Conservation (phyloP, 257 asterid genomes). For the Craterostigma plantagineum region DNA sequence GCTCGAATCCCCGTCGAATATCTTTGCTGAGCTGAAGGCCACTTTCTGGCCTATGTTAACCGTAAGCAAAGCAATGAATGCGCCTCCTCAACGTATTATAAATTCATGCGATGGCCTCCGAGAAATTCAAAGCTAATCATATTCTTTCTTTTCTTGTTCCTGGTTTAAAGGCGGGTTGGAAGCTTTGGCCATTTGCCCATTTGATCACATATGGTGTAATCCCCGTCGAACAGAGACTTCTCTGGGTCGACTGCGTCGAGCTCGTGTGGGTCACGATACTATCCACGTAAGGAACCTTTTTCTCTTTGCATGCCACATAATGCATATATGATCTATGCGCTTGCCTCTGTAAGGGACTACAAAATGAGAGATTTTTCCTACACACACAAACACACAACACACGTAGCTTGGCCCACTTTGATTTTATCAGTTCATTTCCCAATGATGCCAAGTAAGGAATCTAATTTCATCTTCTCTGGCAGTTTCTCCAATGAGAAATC, state of each 20-base stretch:
- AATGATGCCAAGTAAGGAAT: background rate
- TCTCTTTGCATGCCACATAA: background rate
- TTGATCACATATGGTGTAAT: constrained; percentile 63
- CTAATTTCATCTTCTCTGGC: background rate
- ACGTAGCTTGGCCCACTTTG: background rate
- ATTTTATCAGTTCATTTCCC: background rate
- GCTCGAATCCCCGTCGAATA: constrained; percentile 45
- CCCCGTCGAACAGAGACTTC: constrained; percentile 80
- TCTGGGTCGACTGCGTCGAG: constrained; percentile 84
- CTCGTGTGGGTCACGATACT: constrained; percentile 87
- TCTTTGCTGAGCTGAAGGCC: constrained; percentile 44
- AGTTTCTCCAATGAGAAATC: constrained; percentile 85
- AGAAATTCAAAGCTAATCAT: too few species aligned
- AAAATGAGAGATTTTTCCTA: too few species aligned
- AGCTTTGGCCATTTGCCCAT: constrained; percentile 96
- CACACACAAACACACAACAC: too few species aligned
- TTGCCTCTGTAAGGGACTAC: background rate
- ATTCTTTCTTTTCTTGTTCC: background rate
- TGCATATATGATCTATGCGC: background rate
- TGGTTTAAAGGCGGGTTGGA: constrained; percentile 71
- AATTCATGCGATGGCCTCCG: too few species aligned
- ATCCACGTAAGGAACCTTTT: constrained; percentile 56
- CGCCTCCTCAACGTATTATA: too few species aligned
- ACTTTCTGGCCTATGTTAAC: constrained; percentile 78
- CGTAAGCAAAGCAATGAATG: constrained; percentile 33